Conservation (phyloP, 345 rosid species). For the Salix viminalis region DNA sequence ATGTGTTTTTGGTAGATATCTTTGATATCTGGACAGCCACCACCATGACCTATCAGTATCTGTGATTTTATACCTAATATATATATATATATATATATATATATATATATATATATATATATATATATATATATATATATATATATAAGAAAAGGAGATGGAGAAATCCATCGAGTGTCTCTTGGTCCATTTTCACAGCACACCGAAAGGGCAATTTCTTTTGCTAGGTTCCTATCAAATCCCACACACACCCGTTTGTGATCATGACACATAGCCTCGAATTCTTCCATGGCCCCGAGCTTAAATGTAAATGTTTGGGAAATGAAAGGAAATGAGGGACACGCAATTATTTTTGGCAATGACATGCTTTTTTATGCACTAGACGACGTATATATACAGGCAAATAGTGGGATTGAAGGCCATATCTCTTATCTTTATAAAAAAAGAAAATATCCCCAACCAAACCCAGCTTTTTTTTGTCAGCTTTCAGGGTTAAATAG, state of each 20-base stretch:
- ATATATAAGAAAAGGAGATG: background rate
- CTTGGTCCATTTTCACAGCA: background rate
- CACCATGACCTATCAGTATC: background rate
- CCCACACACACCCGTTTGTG: background rate
- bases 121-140: background rate
- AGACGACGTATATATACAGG: background rate
- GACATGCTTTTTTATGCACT: background rate
- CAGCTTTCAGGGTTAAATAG: too few species aligned
- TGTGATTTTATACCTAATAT: background rate
- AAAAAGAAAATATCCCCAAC: too few species aligned
- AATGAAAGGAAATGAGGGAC: background rate
- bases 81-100: too few species aligned
- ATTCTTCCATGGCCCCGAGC: background rate
- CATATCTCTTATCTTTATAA: background rate
- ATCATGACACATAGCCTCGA: background rate
- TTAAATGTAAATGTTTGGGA: background rate
- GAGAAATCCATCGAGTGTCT: background rate
- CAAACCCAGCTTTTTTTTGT: too few species aligned
- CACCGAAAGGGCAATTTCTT: background rate
- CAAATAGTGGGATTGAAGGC: conserved; percentile 2
- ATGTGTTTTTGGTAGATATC: background rate
- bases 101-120: background rate
- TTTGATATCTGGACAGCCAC: background rate
- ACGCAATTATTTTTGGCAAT: background rate
- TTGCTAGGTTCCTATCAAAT: background rate